phyloP scores from a whole-genome alignment of 345 rosid genomes.

The Sisymbrium altissimum region DNA sequence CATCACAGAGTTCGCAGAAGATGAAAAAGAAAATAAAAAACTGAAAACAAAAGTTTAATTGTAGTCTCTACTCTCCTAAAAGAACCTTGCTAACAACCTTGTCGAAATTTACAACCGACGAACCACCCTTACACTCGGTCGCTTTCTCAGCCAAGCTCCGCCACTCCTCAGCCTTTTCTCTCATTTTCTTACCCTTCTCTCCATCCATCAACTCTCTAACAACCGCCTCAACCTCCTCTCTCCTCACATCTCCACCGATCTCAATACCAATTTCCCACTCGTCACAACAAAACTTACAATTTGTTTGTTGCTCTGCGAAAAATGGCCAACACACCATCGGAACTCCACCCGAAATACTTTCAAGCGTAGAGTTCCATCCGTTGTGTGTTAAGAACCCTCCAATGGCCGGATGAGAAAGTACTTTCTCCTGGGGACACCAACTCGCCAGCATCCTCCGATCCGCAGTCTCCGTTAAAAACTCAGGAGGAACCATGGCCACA shows the following conservation, averaged over 20 bases:
- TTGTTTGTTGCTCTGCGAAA: conserved; percentile 59
- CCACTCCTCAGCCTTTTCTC: conserved; percentile 42
- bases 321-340: conserved; percentile 65
- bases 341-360: conserved; percentile 43
- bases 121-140: conserved; percentile 21
- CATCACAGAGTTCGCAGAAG: neutral
- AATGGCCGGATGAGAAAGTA: conserved; percentile 42
- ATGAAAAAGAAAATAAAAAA: neutral
- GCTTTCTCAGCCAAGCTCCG: conserved; percentile 33
- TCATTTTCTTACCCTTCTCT: conserved; percentile 48
- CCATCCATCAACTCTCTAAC: conserved; percentile 56
- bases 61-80: conserved; percentile 10
- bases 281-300: conserved; percentile 42
- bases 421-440: conserved; percentile 64
- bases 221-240: conserved; percentile 44
- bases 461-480: conserved; percentile 38
- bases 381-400: conserved; percentile 60
- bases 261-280: conserved; percentile 65
- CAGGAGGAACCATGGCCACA: conserved; percentile 34
- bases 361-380: conserved; percentile 68
- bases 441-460: conserved; percentile 39
- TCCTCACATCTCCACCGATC: conserved; percentile 48
- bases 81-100: conserved; percentile 33
- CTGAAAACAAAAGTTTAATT: neutral
- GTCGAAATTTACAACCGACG: conserved; percentile 36